Percentiles rank a stretch among this genome's conserved stretches.
Conservation (phyloP, 331 rosid genomes). For the Phaseolus coccineus region DNA sequence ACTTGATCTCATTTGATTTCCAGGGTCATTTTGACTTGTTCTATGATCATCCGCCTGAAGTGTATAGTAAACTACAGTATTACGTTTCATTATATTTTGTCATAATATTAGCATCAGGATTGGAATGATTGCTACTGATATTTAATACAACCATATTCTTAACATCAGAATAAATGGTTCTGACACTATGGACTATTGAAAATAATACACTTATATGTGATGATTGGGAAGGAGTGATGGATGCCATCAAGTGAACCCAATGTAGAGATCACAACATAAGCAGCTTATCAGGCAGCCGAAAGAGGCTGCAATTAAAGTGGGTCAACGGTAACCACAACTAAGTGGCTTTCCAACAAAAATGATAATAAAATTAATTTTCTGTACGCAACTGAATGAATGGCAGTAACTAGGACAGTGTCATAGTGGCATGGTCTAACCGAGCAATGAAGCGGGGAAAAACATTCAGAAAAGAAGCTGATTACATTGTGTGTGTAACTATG, state of each 20-base stretch:
- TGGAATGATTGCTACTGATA: conserved; percentile 22
- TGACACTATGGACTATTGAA: neutral
- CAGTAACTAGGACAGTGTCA: neutral
- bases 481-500: neutral
- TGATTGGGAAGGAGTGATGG: neutral
- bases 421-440: neutral
- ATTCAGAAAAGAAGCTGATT: neutral
- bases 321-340: no score
- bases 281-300: neutral
- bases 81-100: neutral
- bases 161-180: neutral
- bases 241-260: neutral
- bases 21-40: conserved; percentile 53
- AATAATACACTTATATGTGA: neutral
- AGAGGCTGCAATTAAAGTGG: no score
- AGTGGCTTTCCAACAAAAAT: neutral
- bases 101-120: conserved; percentile 1
- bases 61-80: conserved; percentile 5
- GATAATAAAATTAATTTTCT: neutral
- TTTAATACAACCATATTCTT: neutral
- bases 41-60: conserved; percentile 68
- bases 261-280: neutral
- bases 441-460: neutral
- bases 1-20: conserved; percentile 50
- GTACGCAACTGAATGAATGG: neutral